Conservation (phyloP, 2,329 filamentous ascomycete species). For the Colletotrichum phormii region DNA sequence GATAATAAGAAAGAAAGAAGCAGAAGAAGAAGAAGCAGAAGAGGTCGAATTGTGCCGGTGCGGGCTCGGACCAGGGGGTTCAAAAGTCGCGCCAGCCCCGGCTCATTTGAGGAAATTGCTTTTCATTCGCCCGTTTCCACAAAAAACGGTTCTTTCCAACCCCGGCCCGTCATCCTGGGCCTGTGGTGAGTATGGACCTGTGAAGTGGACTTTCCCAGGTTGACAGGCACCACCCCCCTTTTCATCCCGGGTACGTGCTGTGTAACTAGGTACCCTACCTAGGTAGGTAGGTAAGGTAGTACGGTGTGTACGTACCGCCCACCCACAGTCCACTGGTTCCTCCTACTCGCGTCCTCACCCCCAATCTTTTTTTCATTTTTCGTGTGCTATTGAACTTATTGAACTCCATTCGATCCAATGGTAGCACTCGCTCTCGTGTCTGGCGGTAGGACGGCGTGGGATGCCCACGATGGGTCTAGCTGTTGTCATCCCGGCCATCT, state of each 20-base stretch:
- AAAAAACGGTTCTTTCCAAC: neutral
- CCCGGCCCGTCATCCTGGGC: constrained; percentile 6
- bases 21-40: neutral
- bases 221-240: constrained; percentile 33
- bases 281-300: too few relatives aligned
- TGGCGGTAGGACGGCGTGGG: constrained; percentile 1
- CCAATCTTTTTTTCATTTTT: constrained; percentile 9
- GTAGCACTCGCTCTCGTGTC: constrained; percentile 1
- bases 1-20: neutral
- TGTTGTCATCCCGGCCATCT: neutral
- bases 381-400: constrained; percentile 13
- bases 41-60: neutral
- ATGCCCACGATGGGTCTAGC: constrained; percentile 5
- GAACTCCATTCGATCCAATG: constrained; percentile 26
- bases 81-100: constrained; percentile 32
- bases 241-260: neutral
- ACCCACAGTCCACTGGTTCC: neutral
- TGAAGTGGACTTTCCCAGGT: constrained; percentile 14
- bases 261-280: too few relatives aligned
- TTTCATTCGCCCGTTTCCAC: constrained; percentile 38
- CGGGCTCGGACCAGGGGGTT: constrained; percentile 16
- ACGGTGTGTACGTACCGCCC: neutral
- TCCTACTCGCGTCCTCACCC: neutral
- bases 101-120: constrained; percentile 39
- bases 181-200: too few relatives aligned